A percentile compares a stretch with the other conserved stretches of the same genome.
These are phyloP conservation scores for Phytophthora cryptogea DNA, from an alignment of 352 stramenopile species.

Conservation along the genomic window DNA sequence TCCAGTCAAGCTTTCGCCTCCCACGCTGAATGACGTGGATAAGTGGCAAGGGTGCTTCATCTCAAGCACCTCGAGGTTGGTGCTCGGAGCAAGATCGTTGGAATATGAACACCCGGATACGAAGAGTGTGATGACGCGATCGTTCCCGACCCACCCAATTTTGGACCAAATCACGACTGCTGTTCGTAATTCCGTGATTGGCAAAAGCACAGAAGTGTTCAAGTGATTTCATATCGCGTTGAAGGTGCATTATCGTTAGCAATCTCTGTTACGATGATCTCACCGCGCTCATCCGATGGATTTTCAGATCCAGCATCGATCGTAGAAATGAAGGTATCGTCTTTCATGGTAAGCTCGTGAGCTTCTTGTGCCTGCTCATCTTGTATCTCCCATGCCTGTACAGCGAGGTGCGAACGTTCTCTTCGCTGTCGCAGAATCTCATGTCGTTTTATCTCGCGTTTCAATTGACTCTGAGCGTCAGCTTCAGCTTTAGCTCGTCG, in stretches of 20 bases:
- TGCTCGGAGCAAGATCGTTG: slow-evolving; percentile 59
- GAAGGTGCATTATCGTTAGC: not conserved
- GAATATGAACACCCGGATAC: slow-evolving; percentile 51
- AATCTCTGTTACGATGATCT: slow-evolving; percentile 7
- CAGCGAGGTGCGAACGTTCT: slow-evolving; percentile 24
- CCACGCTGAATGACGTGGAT: slow-evolving; percentile 54
- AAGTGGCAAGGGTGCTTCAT: slow-evolving; percentile 83
- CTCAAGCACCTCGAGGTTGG: slow-evolving; percentile 80
- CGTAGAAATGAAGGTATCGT: slow-evolving; percentile 10
- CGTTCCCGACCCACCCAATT: slow-evolving; percentile 45
- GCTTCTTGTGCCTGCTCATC: slow-evolving; percentile 15
- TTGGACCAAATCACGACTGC: slow-evolving; percentile 48
- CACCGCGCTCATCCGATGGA: slow-evolving; percentile 2
- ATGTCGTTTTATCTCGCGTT: slow-evolving; percentile 35
- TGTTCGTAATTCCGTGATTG: slow-evolving; percentile 52
- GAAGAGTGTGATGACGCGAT: slow-evolving; percentile 27
- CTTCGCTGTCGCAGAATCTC: slow-evolving; percentile 33
- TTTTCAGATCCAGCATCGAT: slow-evolving; percentile 4
- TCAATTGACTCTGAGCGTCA: slow-evolving; percentile 25
- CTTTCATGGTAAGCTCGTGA: slow-evolving; percentile 7
- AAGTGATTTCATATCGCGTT: slow-evolving; percentile 28
- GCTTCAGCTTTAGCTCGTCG: slow-evolving; percentile 13
- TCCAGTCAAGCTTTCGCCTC: slow-evolving; percentile 55
- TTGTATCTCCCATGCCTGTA: slow-evolving; percentile 39
- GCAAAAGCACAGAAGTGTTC: slow-evolving; percentile 68